Conservation (phyloP, 2,329 filamentous ascomycete genomes). For the Chaetomium sp. region DNA sequence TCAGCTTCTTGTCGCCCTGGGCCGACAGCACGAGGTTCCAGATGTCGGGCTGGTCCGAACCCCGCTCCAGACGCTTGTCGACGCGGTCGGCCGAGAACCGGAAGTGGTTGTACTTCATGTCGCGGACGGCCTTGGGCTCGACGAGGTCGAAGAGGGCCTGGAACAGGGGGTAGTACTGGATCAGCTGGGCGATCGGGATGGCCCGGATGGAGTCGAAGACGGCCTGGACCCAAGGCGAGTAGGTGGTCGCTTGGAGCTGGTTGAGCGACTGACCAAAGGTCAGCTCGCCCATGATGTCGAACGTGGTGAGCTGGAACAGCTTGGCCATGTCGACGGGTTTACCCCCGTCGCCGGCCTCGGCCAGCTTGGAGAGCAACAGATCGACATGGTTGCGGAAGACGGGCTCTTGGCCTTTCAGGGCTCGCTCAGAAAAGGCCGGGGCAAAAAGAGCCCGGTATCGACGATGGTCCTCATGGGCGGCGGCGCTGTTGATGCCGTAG, state of each 20-base stretch:
- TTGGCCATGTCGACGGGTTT: not conserved
- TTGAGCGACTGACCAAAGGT: conserved; percentile 1
- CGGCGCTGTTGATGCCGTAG: conserved; percentile 8
- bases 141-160: not conserved
- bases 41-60: conserved; percentile 2
- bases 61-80: not conserved
- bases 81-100: conserved; percentile 2
- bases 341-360: not conserved
- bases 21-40: not conserved
- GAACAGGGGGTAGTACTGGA: conserved; percentile 11
- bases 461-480: conserved; percentile 2
- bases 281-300: conserved; percentile 8
- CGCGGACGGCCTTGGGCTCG: not conserved
- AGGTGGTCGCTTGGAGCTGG: conserved; percentile 2
- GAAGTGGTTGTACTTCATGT: conserved; percentile 6
- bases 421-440: no score
- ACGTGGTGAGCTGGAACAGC: conserved; percentile 2
- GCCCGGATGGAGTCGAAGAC: conserved; percentile 7
- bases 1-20: not conserved
- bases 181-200: conserved; percentile 12
- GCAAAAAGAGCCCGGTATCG: not conserved
- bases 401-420: no score
- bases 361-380: no score
- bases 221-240: not conserved
- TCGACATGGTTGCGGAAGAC: no score